phyloP scores from a whole-genome alignment of 108 stramenopile species.

The Nitzschia palea region DNA sequence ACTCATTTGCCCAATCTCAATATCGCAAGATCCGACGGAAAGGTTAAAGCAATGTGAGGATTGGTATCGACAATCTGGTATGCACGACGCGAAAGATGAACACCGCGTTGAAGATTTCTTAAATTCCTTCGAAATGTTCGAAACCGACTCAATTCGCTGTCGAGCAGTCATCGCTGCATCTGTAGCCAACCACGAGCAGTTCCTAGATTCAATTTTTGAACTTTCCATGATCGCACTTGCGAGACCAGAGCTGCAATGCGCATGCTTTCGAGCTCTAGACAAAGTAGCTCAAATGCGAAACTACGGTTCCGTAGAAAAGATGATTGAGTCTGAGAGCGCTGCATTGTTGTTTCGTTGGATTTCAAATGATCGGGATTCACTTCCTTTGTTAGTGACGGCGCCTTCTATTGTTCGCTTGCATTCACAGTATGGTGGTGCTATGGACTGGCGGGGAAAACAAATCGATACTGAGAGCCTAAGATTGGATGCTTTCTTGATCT shows the following conservation, averaged over 20 bases:
- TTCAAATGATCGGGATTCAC: slow-evolving; percentile 22
- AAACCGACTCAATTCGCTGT: slow-evolving; percentile 50
- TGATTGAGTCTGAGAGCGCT: slow-evolving; percentile 44
- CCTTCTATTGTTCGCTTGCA: slow-evolving; percentile 29
- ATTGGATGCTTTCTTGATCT: neutral
- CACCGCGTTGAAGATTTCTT: neutral
- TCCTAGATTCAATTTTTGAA: slow-evolving; percentile 50
- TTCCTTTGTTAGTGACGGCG: slow-evolving; percentile 58
- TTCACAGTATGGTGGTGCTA: neutral
- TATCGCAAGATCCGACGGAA: neutral
- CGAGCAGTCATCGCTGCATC: slow-evolving; percentile 58
- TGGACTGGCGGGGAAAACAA: slow-evolving; percentile 3
- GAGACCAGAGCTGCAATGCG: slow-evolving; percentile 36
- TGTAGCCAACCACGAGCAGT: slow-evolving; percentile 21
- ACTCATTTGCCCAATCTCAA: slow-evolving; percentile 9
- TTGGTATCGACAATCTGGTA: slow-evolving; percentile 16
- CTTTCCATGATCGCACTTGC: slow-evolving; percentile 40
- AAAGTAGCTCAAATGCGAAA: slow-evolving; percentile 51
- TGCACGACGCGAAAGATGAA: slow-evolving; percentile 3
- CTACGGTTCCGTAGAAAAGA: slow-evolving; percentile 38
- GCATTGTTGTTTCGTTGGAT: slow-evolving; percentile 53
- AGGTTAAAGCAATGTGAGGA: slow-evolving; percentile 1
- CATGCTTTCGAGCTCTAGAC: slow-evolving; percentile 60
- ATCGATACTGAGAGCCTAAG: slow-evolving; percentile 11
- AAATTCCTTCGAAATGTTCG: slow-evolving; percentile 45